Base-by-base conservation (phyloP, 805 yeast genomes). In the Alloascoidea hylecoeti region DNA sequence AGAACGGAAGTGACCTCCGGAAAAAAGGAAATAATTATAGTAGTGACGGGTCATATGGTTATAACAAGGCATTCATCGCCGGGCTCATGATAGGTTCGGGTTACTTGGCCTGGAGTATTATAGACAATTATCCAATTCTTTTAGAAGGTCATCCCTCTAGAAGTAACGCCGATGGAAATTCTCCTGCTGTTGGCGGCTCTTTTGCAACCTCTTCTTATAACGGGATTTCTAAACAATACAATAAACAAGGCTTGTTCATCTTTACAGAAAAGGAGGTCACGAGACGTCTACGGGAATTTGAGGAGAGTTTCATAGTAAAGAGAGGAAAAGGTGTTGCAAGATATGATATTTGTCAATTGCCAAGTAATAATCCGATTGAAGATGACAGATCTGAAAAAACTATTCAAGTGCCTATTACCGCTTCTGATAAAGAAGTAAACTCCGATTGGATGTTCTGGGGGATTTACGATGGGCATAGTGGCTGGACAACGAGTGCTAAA, bases 381-480 rank as follows among this genome's bases (percentile, higher is more conserved):
- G 98, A 92, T 54, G 95, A 84, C 50, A 72, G 92, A 42, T 72
- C 89, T 2, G 97, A 88, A 51, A 79, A 78, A 44, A 74, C 58
- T 17, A 59, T 80, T n/a, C 75, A 72, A 48, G 83, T 77, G 41
- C 74, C 72, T 42, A 64, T 72, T 38, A 55, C 63, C 36, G 44
- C 43, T n/a, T 53, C 68, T 45, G 64, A 68, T 56, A 49, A 60
- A 48, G 46, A 49, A 16, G 57, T 62, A n/a, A 58, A 58, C 16
- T 52, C 68, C 5, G 96, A 89, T 55, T 79, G 96, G 81, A 80
- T 82, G 70, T 85, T 92, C 52, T 92, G 94, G 72, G 95, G 97
- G 3, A 74, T 92, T 0, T 89, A 79, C 53, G 98, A 92, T 57
- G 98, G 98, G 9, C 98, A 92, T 57, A 86, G 95, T 2, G 98